A percentile compares a stretch with the other conserved stretches of the same genome.
These are phyloP conservation scores for Akanthomyces uredinophilus DNA, from an alignment of 2,329 filamentous ascomycete species.

Conservation along the genomic window DNA sequence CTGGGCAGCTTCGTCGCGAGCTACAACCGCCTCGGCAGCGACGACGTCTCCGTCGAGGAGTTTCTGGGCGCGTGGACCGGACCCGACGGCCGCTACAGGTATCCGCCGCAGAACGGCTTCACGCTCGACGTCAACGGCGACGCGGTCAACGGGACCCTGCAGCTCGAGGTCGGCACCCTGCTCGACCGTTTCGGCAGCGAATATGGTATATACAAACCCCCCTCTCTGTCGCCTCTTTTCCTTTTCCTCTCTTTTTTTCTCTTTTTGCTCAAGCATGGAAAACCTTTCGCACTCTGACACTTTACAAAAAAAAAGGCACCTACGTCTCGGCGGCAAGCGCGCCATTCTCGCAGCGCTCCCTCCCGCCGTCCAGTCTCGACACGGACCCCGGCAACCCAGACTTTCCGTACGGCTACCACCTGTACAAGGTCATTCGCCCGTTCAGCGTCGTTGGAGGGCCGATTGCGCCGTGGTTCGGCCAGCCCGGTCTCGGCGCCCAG, in stretches of 20 bases:
- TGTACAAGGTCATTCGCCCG: conserved; percentile 39
- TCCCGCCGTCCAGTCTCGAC: conserved; percentile 42
- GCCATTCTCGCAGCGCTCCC: conserved; percentile 41
- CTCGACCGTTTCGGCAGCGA: conserved; percentile 46
- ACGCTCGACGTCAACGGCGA: conserved; percentile 28
- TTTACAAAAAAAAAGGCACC: conserved; percentile 16
- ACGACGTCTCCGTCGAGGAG: conserved; percentile 21
- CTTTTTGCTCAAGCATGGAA: too few species aligned
- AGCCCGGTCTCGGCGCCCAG: conserved; percentile 40
- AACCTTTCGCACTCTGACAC: too few species aligned
- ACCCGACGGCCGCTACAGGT: conserved; percentile 25
- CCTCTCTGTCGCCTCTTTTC: too few species aligned
- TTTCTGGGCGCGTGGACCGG: conserved; percentile 34
- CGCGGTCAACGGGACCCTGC: conserved; percentile 37
- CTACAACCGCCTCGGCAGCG: conserved; percentile 35
- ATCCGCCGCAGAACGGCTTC: conserved; percentile 40
- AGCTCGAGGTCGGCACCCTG: conserved; percentile 35
- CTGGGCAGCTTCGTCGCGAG: conserved; percentile 25
- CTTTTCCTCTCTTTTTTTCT: too few species aligned
- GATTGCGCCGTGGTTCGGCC: conserved; percentile 45
- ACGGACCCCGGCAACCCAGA: conserved; percentile 25
- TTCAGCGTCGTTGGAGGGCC: conserved; percentile 39
- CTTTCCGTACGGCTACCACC: conserved; percentile 44
- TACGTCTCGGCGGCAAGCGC: conserved; percentile 39
- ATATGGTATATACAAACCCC: too few species aligned